Conservation (phyloP, 106 monocot genomes). For the Chionographis japonica region DNA sequence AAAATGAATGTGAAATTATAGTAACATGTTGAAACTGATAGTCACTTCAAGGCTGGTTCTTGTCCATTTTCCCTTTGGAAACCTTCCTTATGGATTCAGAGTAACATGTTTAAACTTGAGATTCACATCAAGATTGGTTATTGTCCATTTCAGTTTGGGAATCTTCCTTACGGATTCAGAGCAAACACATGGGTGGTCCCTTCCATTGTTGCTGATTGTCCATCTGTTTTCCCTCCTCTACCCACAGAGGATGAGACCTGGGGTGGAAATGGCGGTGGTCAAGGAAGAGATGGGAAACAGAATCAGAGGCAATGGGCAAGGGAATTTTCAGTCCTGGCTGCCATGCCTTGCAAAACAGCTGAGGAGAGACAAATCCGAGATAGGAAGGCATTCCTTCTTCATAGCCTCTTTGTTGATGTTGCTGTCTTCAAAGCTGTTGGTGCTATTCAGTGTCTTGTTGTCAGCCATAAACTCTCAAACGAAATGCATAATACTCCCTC, state of each 20-base stretch:
- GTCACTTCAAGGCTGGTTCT: neutral
- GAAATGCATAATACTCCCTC: conserved; percentile 13
- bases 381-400: conserved; percentile 86
- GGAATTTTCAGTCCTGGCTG: conserved; percentile 70
- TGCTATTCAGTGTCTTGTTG: conserved; percentile 42
- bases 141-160: conserved; percentile 70
- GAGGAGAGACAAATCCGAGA: conserved; percentile 92
- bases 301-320: conserved; percentile 64
- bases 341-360: conserved; percentile 85
- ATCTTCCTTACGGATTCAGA: conserved; percentile 97
- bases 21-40: neutral
- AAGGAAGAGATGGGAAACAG: conserved; percentile 71
- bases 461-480: conserved; percentile 9
- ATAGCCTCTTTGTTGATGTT: conserved; percentile 83
- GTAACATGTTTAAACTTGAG: neutral
- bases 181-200: conserved; percentile 98
- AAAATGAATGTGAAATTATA: no score
- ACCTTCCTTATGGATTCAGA: conserved; percentile 44
- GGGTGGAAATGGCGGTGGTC: conserved; percentile 86
- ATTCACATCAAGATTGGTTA: neutral
- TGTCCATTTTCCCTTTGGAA: conserved; percentile 67
- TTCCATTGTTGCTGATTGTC: conserved; percentile 61
- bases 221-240: conserved; percentile 61
- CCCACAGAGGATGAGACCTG: conserved; percentile 82
- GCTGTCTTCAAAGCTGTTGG: conserved; percentile 71